Conservation (phyloP, 148 eudicot genomes). For the Hydrangea macrophylla region DNA sequence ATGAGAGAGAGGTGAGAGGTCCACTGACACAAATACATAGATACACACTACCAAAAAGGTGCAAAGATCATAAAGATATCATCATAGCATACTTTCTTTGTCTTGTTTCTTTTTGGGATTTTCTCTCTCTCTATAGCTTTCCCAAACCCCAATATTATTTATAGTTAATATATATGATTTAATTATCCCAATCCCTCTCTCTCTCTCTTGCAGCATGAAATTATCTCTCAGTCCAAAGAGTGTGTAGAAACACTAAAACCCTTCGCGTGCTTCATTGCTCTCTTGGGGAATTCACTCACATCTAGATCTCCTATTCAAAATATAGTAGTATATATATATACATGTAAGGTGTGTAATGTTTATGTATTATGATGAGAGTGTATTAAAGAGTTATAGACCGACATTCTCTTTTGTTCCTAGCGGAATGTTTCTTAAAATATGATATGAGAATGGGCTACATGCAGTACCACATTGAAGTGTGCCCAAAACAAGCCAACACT, state of each 20-base stretch:
- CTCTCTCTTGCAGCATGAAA: background rate
- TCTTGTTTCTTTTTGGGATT: conserved; percentile 14
- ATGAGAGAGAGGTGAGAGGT: background rate
- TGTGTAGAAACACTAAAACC: conserved; percentile 14
- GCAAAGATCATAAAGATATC: conserved; percentile 14
- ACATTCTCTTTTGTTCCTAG: conserved; percentile 39
- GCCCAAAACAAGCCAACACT: conserved; percentile 13
- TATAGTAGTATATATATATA: background rate
- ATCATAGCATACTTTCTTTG: conserved; percentile 16
- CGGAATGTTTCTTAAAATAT: conserved; percentile 24
- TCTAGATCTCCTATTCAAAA: background rate
- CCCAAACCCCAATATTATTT: conserved; percentile 4
- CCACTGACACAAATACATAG: conserved; percentile 9
- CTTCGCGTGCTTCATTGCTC: conserved; percentile 17
- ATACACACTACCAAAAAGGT: background rate
- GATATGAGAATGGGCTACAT: conserved; percentile 3
- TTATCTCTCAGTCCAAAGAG: conserved; percentile 19
- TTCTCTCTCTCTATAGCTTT: background rate
- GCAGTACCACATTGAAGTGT: conserved; percentile 10
- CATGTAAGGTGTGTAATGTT: background rate
- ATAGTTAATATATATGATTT: too few relatives aligned
- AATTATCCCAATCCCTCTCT: background rate
- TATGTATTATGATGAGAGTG: background rate
- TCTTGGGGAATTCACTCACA: conserved; percentile 13
- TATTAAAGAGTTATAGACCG: conserved; percentile 20